phyloP scores from a whole-genome alignment of 257 asterid species.

The Paraleonurus japonicus region DNA sequence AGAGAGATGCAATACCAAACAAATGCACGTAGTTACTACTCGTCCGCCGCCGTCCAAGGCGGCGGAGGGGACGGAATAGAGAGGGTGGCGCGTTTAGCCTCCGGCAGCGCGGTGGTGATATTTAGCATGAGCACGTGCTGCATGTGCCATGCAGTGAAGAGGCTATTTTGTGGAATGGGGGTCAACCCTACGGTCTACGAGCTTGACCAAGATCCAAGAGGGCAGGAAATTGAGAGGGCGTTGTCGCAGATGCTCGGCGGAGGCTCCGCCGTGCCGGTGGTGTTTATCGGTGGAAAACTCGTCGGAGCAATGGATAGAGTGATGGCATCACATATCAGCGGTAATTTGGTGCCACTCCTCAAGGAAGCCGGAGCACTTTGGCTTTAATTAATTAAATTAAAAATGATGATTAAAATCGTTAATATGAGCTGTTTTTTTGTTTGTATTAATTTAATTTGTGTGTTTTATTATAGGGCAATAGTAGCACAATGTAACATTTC shows the following conservation, averaged over 20 bases:
- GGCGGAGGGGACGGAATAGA: slow-evolving; percentile 28
- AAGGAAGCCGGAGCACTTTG: slow-evolving; percentile 65
- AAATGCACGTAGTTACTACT: slow-evolving; percentile 22
- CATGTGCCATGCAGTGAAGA: slow-evolving; percentile 62
- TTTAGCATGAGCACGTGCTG: slow-evolving; percentile 60
- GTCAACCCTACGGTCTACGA: slow-evolving; percentile 56
- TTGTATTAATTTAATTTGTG: neutral
- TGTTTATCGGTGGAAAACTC: slow-evolving; percentile 57
- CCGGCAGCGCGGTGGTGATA: slow-evolving; percentile 57
- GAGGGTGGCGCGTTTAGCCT: slow-evolving; percentile 40
- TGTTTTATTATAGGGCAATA: slow-evolving; percentile 3
- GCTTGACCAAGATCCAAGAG: slow-evolving; percentile 54
- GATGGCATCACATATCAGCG: slow-evolving; percentile 56
- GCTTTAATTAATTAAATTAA: too few relatives aligned
- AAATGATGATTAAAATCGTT: too few relatives aligned
- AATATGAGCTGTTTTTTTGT: neutral
- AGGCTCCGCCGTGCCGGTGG: slow-evolving; percentile 51
- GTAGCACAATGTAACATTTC: slow-evolving; percentile 19
- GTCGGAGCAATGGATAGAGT: slow-evolving; percentile 60
- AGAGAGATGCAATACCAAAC: slow-evolving; percentile 38
- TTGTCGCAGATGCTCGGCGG: slow-evolving; percentile 39
- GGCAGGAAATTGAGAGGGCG: slow-evolving; percentile 43
- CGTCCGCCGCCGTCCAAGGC: slow-evolving; percentile 21
- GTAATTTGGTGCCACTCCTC: slow-evolving; percentile 55
- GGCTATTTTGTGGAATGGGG: slow-evolving; percentile 59